A percentile compares a stretch with the other conserved stretches of the same genome.
Conservation (phyloP, 441 rosid species). For the Pelargonium myrrhifolium region DNA sequence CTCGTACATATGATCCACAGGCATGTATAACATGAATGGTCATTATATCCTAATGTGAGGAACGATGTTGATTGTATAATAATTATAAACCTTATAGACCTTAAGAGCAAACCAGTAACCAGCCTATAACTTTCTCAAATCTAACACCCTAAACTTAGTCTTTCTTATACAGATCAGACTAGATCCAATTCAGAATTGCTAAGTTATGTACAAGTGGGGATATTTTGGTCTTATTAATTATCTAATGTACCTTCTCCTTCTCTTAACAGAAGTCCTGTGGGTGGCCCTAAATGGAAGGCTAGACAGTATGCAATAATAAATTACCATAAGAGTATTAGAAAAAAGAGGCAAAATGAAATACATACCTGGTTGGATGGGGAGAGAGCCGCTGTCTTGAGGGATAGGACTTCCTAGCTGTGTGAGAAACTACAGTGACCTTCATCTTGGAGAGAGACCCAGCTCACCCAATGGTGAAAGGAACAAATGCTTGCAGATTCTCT, state of each 20-base stretch:
- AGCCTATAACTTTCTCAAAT: no score
- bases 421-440: conserved; percentile 71
- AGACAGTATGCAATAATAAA: neutral
- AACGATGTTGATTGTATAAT: neutral
- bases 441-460: conserved; percentile 26
- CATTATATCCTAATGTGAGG: neutral
- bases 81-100: neutral
- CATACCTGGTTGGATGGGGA: conserved; percentile 69
- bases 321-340: neutral
- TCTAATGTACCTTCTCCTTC: no score
- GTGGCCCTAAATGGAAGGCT: no score
- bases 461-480: neutral
- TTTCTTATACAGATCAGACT: neutral
- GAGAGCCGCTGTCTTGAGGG: conserved; percentile 97
- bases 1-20: no score
- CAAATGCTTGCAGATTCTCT: neutral
- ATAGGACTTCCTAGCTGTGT: conserved; percentile 77
- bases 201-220: no score
- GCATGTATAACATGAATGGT: no score
- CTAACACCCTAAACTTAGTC: neutral
- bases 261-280: no score
- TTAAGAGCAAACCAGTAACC: neutral
- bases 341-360: no score
- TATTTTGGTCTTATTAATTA: no score
- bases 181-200: no score